Evolutionary conservation across 331 rosid species (phyloP), one percentile per base, ranked within the genome.

Genomic region (Cydonia oblonga): DNA sequence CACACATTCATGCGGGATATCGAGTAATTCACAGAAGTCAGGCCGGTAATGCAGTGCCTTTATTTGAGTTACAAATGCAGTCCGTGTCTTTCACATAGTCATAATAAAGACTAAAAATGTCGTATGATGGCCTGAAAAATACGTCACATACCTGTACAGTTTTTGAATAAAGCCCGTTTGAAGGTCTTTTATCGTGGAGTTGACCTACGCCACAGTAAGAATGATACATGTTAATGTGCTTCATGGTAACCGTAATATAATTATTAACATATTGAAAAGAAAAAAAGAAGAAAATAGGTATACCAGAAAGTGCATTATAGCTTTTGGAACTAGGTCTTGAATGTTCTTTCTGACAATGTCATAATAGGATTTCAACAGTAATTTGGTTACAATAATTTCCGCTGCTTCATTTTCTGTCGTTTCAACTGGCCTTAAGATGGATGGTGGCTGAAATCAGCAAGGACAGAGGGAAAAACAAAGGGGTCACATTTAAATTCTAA

Each of bases 281-380:
- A 7, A 33, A 77, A 32, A 64, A 29, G 22, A 19, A 2, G 49
- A 25, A 65, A 19, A 57, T 19, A 16, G 49, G 69, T 64, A 4
- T 72, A 76, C 88, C 86, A 84, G 71, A 77, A 79, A 84, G 72
- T 84, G 86, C 88, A 84, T 84, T 44, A 84, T 76, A 59, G 86
- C 77, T 79, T 84, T 84, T 20, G 88, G 88, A 52, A 84, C 85
- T 11, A 63, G 79, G 66, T 84, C 86, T 72, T 81, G 80, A 22
- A 73, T 70, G 74, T 76, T 84, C 75, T 81, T 84, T 67, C 86
- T 65, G 20, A 81, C 86, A 65, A 81, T 84, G 76, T 76, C 88
- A 66, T 78, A 79, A 71, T 81, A 84, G 19, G 88, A 81, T 24
- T 66, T 53, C 80, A 84, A 26, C 35, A 81, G 80, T 70, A 73